Conservation (phyloP, 2,329 filamentous ascomycete genomes). For the Diaporthe vaccinii region DNA sequence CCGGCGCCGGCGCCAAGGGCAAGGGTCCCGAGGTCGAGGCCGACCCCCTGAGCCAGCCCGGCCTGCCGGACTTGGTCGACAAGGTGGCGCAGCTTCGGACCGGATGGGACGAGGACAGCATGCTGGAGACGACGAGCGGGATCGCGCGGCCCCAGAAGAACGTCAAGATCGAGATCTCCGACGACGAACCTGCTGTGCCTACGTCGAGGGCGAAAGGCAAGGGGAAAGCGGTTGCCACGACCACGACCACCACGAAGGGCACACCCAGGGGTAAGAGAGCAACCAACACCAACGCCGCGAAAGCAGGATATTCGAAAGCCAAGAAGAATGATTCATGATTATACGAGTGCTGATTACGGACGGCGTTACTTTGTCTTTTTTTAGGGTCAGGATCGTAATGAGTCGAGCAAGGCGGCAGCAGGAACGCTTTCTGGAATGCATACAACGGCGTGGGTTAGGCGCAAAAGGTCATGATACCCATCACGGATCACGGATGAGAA, state of each 20-base stretch:
- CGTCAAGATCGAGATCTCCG: slow-evolving; percentile 45
- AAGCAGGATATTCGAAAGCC: slow-evolving; percentile 33
- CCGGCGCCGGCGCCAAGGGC: slow-evolving; percentile 36
- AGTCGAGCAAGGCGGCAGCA: not conserved
- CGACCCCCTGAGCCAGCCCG: slow-evolving; percentile 18
- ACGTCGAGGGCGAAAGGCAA: slow-evolving; percentile 47
- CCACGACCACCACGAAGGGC: slow-evolving; percentile 27
- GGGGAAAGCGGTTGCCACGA: slow-evolving; percentile 43
- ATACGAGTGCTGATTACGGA: slow-evolving; percentile 36
- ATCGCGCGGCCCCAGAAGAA: slow-evolving; percentile 42
- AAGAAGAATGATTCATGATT: slow-evolving; percentile 37
- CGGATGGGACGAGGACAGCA: slow-evolving; percentile 49
- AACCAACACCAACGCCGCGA: slow-evolving; percentile 31
- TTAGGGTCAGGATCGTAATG: slow-evolving; percentile 28
- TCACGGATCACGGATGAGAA: slow-evolving; percentile 12
- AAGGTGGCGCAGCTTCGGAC: slow-evolving; percentile 43
- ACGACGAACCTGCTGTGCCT: slow-evolving; percentile 38
- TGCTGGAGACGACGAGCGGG: slow-evolving; percentile 50
- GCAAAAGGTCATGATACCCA: slow-evolving; percentile 37
- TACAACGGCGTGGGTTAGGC: slow-evolving; percentile 35
- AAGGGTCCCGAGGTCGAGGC: slow-evolving; percentile 43
- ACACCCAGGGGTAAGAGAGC: slow-evolving; percentile 39
- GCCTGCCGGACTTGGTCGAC: slow-evolving; percentile 39
- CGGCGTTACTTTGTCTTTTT: slow-evolving; percentile 34
- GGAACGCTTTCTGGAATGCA: slow-evolving; percentile 12